Percentiles rank a stretch among this genome's conserved stretches.
Conservation (phyloP, 768 basidiomycete genomes). For the Agaricus subrufescens region DNA sequence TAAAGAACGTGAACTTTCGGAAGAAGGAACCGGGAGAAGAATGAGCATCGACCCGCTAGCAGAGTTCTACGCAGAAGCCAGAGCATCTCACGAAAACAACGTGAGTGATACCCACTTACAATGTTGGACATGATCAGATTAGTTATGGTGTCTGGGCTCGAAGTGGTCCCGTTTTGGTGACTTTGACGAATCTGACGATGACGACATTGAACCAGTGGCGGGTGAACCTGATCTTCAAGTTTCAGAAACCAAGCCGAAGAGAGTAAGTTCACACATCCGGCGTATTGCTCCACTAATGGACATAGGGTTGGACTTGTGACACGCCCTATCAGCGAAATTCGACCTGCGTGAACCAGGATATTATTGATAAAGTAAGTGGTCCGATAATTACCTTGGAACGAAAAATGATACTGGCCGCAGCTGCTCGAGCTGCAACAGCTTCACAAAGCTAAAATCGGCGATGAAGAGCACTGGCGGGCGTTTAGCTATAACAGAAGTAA, state of each 20-base stretch:
- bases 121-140: not conserved
- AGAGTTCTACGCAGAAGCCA: conserved; percentile 59
- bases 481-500: conserved; percentile 64
- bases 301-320: conserved; percentile 68
- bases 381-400: not conserved
- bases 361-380: conserved; percentile 60
- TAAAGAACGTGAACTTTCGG: not conserved
- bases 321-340: conserved; percentile 29
- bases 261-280: not conserved
- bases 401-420: conserved; percentile 28
- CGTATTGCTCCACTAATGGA: not conserved
- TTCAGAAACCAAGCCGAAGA: not conserved
- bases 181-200: conserved; percentile 27
- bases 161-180: conserved; percentile 34
- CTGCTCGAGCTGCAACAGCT: conserved; percentile 61
- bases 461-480: conserved; percentile 67
- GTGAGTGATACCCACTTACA: not conserved
- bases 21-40: not conserved
- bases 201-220: conserved; percentile 2
- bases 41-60: conserved; percentile 49
- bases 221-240: not conserved
- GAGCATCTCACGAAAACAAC: conserved; percentile 27
- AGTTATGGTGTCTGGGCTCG: not conserved
- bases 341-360: conserved; percentile 60
- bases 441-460: conserved; percentile 54